Evolutionary conservation across 257 asterid genomes (phyloP), one percentile per base, ranked within the genome.

Genomic region (Echium plantagineum): DNA sequence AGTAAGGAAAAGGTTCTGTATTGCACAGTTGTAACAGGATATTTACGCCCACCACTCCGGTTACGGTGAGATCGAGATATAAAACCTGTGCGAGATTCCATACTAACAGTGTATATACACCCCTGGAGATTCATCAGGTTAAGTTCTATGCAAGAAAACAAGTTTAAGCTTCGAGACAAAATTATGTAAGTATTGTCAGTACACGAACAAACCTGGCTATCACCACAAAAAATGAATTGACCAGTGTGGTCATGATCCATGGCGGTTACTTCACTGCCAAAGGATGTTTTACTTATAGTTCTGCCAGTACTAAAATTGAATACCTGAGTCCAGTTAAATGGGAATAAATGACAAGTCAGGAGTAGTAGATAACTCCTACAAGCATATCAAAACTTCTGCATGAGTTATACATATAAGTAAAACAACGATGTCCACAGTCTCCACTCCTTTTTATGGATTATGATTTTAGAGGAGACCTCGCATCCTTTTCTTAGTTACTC

Each of bases 241-340:
- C 99, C 99, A 2, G 96, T 86, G 77, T 86, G 97, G 78, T 93
- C 97, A 61, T 86, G 95, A 77, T 93, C 99, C 95, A 93, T 81
- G 51, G 99, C 95, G 59, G 99, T 89, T 71, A 93, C 95, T 78
- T 84, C 97, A 61, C 91, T 77, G 68, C 83, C 94, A 38, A 86
- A 78, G 59, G 57, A 55, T 0, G 80, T 68, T 71, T 83, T 93
- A 70, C 75, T 77, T 71, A 93, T 77, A 61, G 85, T 67, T 83
- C 97, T 86, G 58, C 99, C 99, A 5, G 97, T 86, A 76, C 99
- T 93, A 63, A 89, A 93, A 78, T 93, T 93, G 78, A 84, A 82
- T 75, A 93, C 97, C 97, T 93, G 71, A 74, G 72, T 62, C 65
- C 69, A 72, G 69, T 69, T 62, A 26, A 69, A 46, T 53, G 54